Conservation (phyloP, 106 monocot species). For the Iris macrosiphon region DNA sequence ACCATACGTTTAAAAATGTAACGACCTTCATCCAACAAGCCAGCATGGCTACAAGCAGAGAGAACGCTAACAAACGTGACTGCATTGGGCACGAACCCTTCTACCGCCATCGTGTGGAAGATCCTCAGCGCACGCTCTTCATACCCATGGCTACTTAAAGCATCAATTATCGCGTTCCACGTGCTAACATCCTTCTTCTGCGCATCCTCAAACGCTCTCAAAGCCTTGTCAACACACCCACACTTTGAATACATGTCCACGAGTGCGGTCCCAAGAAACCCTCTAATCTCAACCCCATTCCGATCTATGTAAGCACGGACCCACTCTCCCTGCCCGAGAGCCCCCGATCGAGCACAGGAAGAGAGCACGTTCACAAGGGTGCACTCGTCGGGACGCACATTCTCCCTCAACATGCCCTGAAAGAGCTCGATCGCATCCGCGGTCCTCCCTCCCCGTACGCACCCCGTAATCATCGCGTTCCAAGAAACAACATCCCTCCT, state of each 20-base stretch:
- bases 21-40: conserved; percentile 32
- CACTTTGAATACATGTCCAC: conserved; percentile 82
- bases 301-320: conserved; percentile 39
- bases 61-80: conserved; percentile 50
- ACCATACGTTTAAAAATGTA: conserved; percentile 37
- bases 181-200: neutral
- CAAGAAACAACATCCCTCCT: conserved; percentile 50
- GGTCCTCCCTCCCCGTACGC: conserved; percentile 25
- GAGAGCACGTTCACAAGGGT: conserved; percentile 48
- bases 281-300: conserved; percentile 20
- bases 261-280: conserved; percentile 36
- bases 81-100: conserved; percentile 32
- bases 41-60: conserved; percentile 57
- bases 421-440: conserved; percentile 42
- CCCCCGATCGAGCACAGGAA: conserved; percentile 46
- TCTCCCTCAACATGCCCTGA: conserved; percentile 31
- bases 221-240: conserved; percentile 30
- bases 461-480: conserved; percentile 62
- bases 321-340: conserved; percentile 42
- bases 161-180: conserved; percentile 30
- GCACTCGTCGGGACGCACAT: conserved; percentile 23
- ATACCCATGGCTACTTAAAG: conserved; percentile 35
- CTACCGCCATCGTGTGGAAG: conserved; percentile 32
- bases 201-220: conserved; percentile 16
- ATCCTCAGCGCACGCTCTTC: conserved; percentile 30